Evolutionary conservation across 768 basidiomycete genomes (phyloP).

Genomic region (Piloderma croceum): DNA sequence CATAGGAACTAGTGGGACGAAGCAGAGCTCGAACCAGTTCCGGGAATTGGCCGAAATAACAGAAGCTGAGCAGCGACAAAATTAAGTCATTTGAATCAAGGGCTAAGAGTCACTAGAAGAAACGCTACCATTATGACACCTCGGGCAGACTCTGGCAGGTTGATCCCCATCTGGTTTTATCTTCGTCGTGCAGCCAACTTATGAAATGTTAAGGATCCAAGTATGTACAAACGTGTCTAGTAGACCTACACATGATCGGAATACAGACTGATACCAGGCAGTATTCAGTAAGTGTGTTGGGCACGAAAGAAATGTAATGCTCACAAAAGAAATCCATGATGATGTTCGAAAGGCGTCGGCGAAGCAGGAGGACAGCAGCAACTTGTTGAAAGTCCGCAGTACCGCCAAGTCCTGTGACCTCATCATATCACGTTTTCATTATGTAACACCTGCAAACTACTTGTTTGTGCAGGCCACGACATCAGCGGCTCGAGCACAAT

Average conservation of each 20-base stretch:
- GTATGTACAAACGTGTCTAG: not conserved
- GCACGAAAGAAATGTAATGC: too few species aligned
- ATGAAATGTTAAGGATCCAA: conserved; percentile 3
- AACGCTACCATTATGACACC: conserved; percentile 68
- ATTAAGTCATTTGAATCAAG: conserved; percentile 5
- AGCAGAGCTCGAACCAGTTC: conserved; percentile 74
- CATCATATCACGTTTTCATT: too few species aligned
- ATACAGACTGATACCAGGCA: not conserved
- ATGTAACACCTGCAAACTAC: too few species aligned
- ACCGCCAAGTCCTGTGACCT: too few species aligned
- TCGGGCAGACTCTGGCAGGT: conserved; percentile 56
- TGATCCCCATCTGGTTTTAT: conserved; percentile 51
- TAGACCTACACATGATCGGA: not conserved
- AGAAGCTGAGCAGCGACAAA: conserved; percentile 37
- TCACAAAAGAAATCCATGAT: too few species aligned
- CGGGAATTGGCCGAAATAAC: conserved; percentile 59
- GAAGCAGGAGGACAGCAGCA: too few species aligned
- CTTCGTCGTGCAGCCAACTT: conserved; percentile 65
- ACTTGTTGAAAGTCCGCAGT: too few species aligned
- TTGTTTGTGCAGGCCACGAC: too few species aligned
- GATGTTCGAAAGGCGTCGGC: too few species aligned
- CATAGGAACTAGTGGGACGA: conserved; percentile 65
- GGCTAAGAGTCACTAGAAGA: conserved; percentile 3
- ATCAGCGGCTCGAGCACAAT: too few species aligned
- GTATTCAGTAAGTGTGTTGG: too few species aligned